Conservation (phyloP, 805 yeast species). For the Komagataella phaffii region DNA sequence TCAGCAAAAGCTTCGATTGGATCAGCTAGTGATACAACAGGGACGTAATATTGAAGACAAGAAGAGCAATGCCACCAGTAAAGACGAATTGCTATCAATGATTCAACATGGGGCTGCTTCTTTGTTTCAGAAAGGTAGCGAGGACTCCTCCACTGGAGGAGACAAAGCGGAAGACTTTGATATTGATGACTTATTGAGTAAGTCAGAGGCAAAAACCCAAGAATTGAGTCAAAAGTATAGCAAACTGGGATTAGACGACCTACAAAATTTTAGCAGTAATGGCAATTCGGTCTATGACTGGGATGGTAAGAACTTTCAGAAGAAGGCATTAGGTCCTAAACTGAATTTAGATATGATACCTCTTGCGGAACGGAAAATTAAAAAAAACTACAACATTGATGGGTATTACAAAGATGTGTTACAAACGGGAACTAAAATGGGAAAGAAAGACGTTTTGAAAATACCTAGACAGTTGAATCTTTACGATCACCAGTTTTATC, state of each 20-base stretch:
- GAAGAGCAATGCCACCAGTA: constrained; percentile 23
- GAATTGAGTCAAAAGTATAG: constrained; percentile 72
- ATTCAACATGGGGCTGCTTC: constrained; percentile 93
- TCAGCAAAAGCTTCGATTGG: constrained; percentile 64
- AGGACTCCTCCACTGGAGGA: constrained; percentile 9
- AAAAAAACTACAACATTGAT: constrained; percentile 73
- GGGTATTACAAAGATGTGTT: constrained; percentile 43
- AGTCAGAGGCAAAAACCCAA: constrained; percentile 75
- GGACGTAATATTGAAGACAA: constrained; percentile 32
- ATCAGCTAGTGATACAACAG: constrained; percentile 75
- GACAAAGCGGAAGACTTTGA: constrained; percentile 38
- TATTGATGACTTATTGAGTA: constrained; percentile 68
- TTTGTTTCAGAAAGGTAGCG: constrained; percentile 43
- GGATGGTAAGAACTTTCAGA: constrained; percentile 84
- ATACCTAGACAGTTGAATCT: constrained; percentile 53
- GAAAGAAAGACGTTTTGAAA: constrained; percentile 8
- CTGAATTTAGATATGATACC: constrained; percentile 58
- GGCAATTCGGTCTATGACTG: constrained; percentile 74
- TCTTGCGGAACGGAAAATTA: constrained; percentile 50
- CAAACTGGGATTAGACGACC: constrained; percentile 80
- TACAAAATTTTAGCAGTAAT: constrained; percentile 83
- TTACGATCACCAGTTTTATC: constrained; percentile 67
- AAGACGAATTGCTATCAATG: constrained; percentile 87
- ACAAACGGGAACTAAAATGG: constrained; percentile 11
- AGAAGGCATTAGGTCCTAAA: constrained; percentile 26